phyloP scores from a whole-genome alignment of 805 yeast species.

The Candida verbasci region DNA sequence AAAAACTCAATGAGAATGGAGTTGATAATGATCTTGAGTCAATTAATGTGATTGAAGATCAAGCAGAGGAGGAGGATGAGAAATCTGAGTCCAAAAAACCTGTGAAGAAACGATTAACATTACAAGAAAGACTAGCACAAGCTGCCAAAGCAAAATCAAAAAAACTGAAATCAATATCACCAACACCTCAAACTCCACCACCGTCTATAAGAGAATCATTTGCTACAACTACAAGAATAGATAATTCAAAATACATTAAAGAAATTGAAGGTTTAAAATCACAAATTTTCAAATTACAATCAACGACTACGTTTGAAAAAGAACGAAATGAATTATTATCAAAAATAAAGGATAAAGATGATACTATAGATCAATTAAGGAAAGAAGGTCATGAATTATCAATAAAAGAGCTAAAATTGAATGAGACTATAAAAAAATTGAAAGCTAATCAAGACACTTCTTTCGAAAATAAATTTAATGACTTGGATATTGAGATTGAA shows the following conservation, averaged over 20 bases:
- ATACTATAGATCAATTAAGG: conserved; percentile 58
- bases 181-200: too few relatives aligned
- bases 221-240: not conserved
- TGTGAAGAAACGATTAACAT: conserved; percentile 53
- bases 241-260: conserved; percentile 1
- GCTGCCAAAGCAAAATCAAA: conserved; percentile 54
- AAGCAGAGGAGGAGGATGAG: too few relatives aligned
- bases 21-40: too few relatives aligned
- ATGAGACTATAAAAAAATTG: conserved; percentile 61
- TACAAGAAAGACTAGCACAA: conserved; percentile 80
- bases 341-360: conserved; percentile 48
- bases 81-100: too few relatives aligned
- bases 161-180: not conserved
- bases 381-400: conserved; percentile 76
- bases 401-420: conserved; percentile 62
- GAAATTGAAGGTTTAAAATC: not conserved
- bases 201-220: too few relatives aligned
- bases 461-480: conserved; percentile 26
- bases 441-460: conserved; percentile 37
- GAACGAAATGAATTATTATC: conserved; percentile 16
- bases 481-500: conserved; percentile 15
- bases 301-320: conserved; percentile 9
- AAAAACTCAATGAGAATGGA: too few relatives aligned
- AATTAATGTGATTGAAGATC: too few relatives aligned
- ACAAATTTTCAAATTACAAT: not conserved